Base-by-base conservation (phyloP, 1,284 basidiomycete genomes). In the Bondarzewia mesenterica region DNA sequence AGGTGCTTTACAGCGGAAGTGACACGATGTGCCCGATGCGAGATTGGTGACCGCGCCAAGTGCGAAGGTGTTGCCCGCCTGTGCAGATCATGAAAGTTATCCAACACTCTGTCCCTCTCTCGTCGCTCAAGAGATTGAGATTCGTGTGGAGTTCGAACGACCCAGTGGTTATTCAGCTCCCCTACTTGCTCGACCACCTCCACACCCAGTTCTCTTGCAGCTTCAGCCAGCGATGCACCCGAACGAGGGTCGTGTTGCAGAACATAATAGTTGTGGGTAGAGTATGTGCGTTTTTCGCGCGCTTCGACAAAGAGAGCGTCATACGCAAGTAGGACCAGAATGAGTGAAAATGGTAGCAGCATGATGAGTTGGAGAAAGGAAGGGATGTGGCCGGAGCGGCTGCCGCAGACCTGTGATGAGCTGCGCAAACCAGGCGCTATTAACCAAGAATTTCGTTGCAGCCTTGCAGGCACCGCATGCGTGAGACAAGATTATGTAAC, bases 211-310 rank as follows among this genome's bases (percentile, higher is more conserved):
- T 72, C 67, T 2, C 65, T 54, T 2, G 85, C 77, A 40, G 87
- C 71, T 45, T 82, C 75, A 42, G 66, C 65, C 53, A 85, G 68
- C 49, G 85, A 76, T 52, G 73, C 70, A 32, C 72, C 72, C 43
- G 67, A 62, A 6, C 60, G 60, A 44, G 86, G 78, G 57, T 77
- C 67, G 61, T 91, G 79, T 63, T 93, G 85, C 22, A 95, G 65
- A 52, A 92, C 86, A 70, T 94, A 95, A 71, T 99, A 99, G 57
- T 87, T 75, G 66, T 98, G 89, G 7, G 87, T 84, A 56, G 75
- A 67, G 65, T 98, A 94, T 39, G 69, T 66, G 42, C 74, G 74
- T 58, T 69, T 77, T 52, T 66, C 58, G 16, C 55, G 54, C 15
- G 68, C 57, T 26, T 16, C 8, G 25, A 59, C 60, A 42, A 59